phyloP scores from a whole-genome alignment of 495 filamentous ascomycete genomes.

The Podospora pseudopauciseta region DNA sequence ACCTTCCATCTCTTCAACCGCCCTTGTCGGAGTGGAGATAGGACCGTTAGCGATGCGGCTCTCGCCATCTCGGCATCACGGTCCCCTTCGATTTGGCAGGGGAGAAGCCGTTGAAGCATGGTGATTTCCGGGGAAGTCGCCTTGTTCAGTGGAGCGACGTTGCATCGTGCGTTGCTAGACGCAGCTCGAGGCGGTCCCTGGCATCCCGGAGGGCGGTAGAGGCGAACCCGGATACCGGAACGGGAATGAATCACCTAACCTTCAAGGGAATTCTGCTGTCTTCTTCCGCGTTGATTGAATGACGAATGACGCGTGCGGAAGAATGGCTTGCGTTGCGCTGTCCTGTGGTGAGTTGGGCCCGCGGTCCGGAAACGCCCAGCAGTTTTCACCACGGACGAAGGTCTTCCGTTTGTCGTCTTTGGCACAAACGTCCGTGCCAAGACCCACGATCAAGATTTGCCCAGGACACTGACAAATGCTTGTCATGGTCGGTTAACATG shows the following conservation, averaged over 20 bases:
- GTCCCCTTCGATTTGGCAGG: neutral
- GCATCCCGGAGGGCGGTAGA: constrained; percentile 20
- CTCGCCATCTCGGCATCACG: constrained; percentile 1
- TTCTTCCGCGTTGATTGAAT: neutral
- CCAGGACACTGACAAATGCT: constrained; percentile 1
- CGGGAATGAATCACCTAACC: constrained; percentile 15
- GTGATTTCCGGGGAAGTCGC: constrained; percentile 11
- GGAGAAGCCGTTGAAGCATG: constrained; percentile 1
- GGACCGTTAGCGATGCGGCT: constrained; percentile 11
- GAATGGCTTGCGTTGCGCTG: neutral
- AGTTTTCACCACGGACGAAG: constrained; percentile 16
- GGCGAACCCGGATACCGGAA: constrained; percentile 22
- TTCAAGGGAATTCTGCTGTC: neutral
- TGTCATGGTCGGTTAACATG: neutral
- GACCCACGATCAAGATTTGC: constrained; percentile 2
- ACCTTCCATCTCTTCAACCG: neutral
- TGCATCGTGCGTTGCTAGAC: constrained; percentile 3
- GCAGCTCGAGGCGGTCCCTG: constrained; percentile 17
- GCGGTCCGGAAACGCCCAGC: neutral
- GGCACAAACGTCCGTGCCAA: constrained; percentile 12
- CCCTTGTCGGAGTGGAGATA: neutral
- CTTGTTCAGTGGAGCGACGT: constrained; percentile 12
- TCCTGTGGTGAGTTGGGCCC: neutral
- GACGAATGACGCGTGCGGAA: neutral
- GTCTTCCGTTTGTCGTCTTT: constrained; percentile 18